phyloP scores from a whole-genome alignment of 768 basidiomycete genomes.

The Strobilomyces echinocephalus region DNA sequence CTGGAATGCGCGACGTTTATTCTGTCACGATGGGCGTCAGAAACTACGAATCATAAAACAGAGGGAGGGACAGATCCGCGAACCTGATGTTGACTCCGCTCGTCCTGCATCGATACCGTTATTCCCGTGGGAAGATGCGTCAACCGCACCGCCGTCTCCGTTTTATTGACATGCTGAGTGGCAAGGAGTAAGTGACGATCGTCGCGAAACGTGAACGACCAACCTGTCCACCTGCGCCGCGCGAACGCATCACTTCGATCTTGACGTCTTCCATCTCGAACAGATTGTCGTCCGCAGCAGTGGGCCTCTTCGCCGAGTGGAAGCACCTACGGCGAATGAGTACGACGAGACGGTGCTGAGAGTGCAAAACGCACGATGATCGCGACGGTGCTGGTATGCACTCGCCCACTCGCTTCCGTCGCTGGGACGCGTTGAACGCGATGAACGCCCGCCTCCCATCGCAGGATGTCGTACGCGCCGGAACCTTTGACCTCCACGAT shows the following conservation, averaged over 20 bases:
- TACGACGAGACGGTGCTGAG: no score
- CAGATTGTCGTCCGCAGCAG: constrained; percentile 48
- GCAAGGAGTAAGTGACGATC: not conserved
- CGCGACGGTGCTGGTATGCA: constrained; percentile 89
- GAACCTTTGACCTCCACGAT: constrained; percentile 74
- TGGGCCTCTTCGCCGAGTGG: constrained; percentile 64
- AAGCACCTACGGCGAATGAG: constrained; percentile 53
- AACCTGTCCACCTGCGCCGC: constrained; percentile 97
- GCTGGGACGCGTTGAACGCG: constrained; percentile 91
- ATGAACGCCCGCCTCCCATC: constrained; percentile 95
- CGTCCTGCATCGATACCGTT: constrained; percentile 97
- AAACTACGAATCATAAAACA: not conserved
- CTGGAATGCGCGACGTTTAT: constrained; percentile 88
- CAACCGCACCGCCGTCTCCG: constrained; percentile 93
- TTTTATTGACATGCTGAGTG: constrained; percentile 91
- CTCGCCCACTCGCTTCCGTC: constrained; percentile 81
- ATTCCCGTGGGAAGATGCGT: constrained; percentile 92
- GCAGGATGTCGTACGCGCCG: constrained; percentile 71
- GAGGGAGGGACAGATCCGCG: not conserved
- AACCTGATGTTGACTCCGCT: constrained; percentile 92
- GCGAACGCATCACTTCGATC: constrained; percentile 90
- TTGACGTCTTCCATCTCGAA: constrained; percentile 84
- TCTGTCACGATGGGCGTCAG: constrained; percentile 42
- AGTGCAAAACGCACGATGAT: constrained; percentile 57
- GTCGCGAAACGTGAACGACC: not conserved